Evolutionary conservation across 345 rosid genomes (phyloP), one percentile per base, ranked within the genome.

Genomic region (Draba incana): DNA sequence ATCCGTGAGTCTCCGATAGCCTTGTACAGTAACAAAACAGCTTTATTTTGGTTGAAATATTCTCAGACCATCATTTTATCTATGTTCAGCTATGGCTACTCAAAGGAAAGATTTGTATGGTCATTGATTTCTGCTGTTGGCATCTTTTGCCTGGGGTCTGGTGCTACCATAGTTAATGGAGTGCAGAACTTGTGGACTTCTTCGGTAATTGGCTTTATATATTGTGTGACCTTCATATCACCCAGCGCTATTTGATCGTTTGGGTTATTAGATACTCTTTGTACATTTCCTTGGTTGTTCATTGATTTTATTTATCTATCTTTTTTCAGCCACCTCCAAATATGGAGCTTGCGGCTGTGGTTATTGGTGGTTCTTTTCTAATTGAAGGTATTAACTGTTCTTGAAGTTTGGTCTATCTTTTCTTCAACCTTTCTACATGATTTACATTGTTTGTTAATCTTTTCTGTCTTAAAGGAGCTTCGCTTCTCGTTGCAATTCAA

Each of bases 81-180:
- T 44, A 42, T 78, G 27, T 66, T 77, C 87, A 91, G 97, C 66
- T 94, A 94, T 79, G 99, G 97, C 64, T 94, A 94, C 80, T 91
- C 96, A 59, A 94, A 94, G 66, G 97, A 94, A 80, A 85, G 99
- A 75, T 94, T 94, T 82, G 97, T 94, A 68, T 94, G 99, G 99
- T 91, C 97, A 66, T 84, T 94, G 87, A 94, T 94, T 80, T 94
- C 97, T 69, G 97, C 97, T 81, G 99, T 94, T 57, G 99, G 97
- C 61, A 94, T 94, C 69, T 91, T 94, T 70, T 94, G 99, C 77
- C 97, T 94, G 75, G 99, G 99, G 16, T 86, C 97, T 58, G 99
- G 99, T 60, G 99, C 99, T 76, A 94, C 97, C 71, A 84, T 94
- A 68, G 91, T 94, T 61, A 73, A 88, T 82, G 99, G 99, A 73